Base-by-base conservation (phyloP, 1,284 basidiomycete species). In the Porphyrellus sp. region DNA sequence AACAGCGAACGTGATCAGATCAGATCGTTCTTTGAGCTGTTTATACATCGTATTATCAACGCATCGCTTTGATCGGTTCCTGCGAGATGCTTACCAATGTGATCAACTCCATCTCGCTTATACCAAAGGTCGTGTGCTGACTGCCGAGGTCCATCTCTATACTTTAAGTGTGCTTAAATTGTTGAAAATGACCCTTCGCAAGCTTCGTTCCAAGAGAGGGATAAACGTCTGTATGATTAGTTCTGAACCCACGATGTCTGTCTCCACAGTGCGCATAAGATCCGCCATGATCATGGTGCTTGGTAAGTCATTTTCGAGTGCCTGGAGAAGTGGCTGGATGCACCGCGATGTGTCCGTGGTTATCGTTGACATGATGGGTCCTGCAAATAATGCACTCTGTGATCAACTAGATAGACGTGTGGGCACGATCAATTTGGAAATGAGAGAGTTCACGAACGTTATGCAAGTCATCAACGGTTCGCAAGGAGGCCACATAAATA, bases 131-230 rank as follows among this genome's bases (percentile, higher is more conserved):
- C 18, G 53, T 44, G 34, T 49, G 41, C 5, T 42, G 25, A 38
- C 34, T n/a, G 4, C 15, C 33, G 16, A 34, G 16, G 18, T 27
- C n/a, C n/a, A 54, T 55, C 6, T 51, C 55, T 40, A 65, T 61
- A 25, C 65, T 64, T 23, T 64, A 7, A 64, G 50, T 15, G 61
- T 58, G 24, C 55, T 60, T 13, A 63, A 56, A 11, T 63, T 57
- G 31, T 68, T 66, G 35, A 60, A 57, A 24, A 63, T 50, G 5
- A 67, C 21, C 61, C n/a, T 58, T 59, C 28, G 51, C 11, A 52
- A 51, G 33, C 61, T 52, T 46, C 52, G 56, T 46, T 63, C 61
- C 20, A 70, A 41, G 20, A 64, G 27, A 40, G 23, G 39, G 16
- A 27, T 16, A 21, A 12, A 23, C 21, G 35, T 38, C 11, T 6